These are phyloP conservation scores for Skeletonema marinoi DNA, from an alignment of 108 stramenopile genomes.

Conservation along the genomic window DNA sequence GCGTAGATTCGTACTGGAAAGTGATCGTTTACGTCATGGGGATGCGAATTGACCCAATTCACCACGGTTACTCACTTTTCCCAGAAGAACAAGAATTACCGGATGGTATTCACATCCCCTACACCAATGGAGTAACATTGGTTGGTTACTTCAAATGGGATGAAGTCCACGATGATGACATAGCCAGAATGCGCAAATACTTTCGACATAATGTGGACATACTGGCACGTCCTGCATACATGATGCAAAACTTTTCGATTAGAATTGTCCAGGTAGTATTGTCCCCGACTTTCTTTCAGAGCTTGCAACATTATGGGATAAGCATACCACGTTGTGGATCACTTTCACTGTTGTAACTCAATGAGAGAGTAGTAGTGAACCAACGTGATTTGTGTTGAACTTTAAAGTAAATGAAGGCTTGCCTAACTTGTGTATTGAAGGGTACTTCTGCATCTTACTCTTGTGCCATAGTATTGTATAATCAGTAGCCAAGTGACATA, in stretches of 20 bases:
- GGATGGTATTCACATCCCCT: background rate
- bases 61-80: background rate
- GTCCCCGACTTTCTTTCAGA: no score
- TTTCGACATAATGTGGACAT: background rate
- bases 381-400: no score
- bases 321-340: no score
- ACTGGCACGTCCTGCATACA: background rate
- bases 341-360: no score
- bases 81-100: background rate
- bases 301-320: no score
- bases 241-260: background rate
- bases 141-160: background rate
- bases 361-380: background rate
- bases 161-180: background rate
- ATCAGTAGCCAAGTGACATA: background rate
- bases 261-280: background rate
- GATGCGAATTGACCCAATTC: background rate
- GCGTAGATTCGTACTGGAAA: background rate
- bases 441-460: background rate
- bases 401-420: no score
- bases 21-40: background rate
- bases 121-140: background rate
- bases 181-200: background rate
- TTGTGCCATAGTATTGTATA: background rate
- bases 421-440: background rate